phyloP scores from a whole-genome alignment of 2,329 filamentous ascomycete species.

The Plectosphaerella sp. region DNA sequence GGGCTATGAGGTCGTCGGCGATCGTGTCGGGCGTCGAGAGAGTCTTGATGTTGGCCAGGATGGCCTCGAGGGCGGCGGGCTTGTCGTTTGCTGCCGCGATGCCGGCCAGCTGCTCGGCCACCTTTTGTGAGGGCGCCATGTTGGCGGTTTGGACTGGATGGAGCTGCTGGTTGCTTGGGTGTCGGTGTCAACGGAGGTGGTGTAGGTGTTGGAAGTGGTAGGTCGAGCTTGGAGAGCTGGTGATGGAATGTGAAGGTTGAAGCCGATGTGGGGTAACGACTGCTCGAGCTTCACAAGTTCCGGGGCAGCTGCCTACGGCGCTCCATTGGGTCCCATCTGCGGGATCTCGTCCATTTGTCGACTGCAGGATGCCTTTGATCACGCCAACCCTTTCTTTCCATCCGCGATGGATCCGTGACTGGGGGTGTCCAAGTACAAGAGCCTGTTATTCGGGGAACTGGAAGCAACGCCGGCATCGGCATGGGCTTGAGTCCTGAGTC shows the following conservation, averaged over 20 bases:
- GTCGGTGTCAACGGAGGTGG: background rate
- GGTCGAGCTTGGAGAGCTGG: constrained; percentile 14
- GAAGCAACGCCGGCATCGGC: too few relatives aligned
- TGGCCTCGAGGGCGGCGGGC: constrained; percentile 38
- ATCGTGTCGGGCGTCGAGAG: constrained; percentile 33
- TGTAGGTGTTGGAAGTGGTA: constrained; percentile 5
- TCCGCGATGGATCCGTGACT: too few relatives aligned
- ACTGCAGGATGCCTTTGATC: too few relatives aligned
- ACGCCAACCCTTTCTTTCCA: too few relatives aligned
- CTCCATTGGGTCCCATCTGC: too few relatives aligned
- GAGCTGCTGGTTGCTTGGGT: background rate
- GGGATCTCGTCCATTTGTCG: too few relatives aligned
- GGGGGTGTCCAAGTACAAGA: too few relatives aligned
- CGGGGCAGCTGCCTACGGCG: background rate
- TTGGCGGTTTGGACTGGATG: background rate
- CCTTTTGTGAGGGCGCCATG: constrained; percentile 34
- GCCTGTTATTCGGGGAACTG: too few relatives aligned
- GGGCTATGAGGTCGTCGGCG: constrained; percentile 58
- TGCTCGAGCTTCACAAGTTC: background rate
- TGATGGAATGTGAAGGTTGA: constrained; percentile 11
- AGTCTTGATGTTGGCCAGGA: constrained; percentile 38
- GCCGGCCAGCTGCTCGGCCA: constrained; percentile 37
- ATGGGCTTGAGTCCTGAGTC: too few relatives aligned
- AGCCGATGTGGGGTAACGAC: background rate
- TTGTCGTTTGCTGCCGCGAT: constrained; percentile 35